Conservation (phyloP, 2,329 filamentous ascomycete species). For the Arthrobotrys entomopaga region DNA sequence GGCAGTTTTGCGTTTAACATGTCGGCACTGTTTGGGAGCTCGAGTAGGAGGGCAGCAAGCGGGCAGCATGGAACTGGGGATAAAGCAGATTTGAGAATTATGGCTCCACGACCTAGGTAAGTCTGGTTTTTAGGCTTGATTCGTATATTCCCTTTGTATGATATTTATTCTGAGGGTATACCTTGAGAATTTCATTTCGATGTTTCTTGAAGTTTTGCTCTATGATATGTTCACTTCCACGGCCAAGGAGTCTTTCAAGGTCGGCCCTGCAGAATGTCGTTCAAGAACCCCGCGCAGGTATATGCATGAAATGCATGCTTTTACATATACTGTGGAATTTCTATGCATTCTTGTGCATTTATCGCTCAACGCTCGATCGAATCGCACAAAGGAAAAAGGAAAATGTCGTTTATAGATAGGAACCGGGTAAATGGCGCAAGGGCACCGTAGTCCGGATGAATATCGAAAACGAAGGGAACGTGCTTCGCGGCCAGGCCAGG, state of each 20-base stretch:
- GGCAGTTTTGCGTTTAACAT: slow-evolving; percentile 44
- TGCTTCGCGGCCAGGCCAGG: slow-evolving; percentile 26
- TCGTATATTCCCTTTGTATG: slow-evolving; percentile 4
- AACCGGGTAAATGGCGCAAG: slow-evolving; percentile 35
- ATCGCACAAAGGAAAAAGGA: slow-evolving; percentile 6
- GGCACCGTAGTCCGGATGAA: slow-evolving; percentile 43
- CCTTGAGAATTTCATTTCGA: slow-evolving; percentile 1
- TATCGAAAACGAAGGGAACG: slow-evolving; percentile 44
- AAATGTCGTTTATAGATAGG: slow-evolving; percentile 20
- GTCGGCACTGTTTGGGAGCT: slow-evolving; percentile 43
- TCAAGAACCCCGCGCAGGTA: slow-evolving; percentile 11
- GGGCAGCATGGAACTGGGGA: slow-evolving; percentile 9
- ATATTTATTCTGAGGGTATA: not conserved
- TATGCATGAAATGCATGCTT: slow-evolving; percentile 33
- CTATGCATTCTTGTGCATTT: slow-evolving; percentile 21
- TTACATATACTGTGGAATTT: slow-evolving; percentile 3
- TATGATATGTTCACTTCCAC: not conserved
- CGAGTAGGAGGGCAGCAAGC: slow-evolving; percentile 17
- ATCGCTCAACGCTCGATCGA: slow-evolving; percentile 35
- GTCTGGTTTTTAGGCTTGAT: slow-evolving; percentile 1
- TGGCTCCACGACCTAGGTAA: slow-evolving; percentile 34
- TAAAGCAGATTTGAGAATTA: slow-evolving; percentile 23
- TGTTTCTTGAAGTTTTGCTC: not conserved
- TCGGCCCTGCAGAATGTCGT: slow-evolving; percentile 4
- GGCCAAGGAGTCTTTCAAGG: not conserved